These are phyloP conservation scores for Pseudevernia furfuracea DNA, from an alignment of 495 filamentous ascomycete genomes.

Conservation along the genomic window DNA sequence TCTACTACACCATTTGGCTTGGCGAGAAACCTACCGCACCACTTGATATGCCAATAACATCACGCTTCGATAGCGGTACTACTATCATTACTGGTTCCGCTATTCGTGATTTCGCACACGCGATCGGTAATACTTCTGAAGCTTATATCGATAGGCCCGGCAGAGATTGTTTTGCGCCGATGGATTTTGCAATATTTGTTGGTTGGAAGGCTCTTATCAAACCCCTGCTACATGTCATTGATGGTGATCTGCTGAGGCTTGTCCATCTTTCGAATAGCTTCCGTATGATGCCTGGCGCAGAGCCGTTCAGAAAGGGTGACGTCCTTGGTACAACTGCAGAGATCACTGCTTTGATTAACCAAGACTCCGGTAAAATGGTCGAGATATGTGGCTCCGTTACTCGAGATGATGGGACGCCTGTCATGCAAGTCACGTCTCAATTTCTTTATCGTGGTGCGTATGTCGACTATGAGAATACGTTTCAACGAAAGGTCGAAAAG, in stretches of 20 bases:
- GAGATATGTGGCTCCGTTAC: constrained; percentile 28
- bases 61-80: not conserved
- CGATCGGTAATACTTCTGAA: not conserved
- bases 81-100: not conserved
- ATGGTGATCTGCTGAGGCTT: constrained; percentile 32
- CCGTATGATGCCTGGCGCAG: constrained; percentile 21
- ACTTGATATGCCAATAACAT: not conserved
- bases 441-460: constrained; percentile 29
- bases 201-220: constrained; percentile 32
- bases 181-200: constrained; percentile 29
- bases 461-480: constrained; percentile 17
- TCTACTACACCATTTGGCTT: not conserved
- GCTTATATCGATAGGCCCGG: not conserved
- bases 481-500: constrained; percentile 23
- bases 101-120: not conserved
- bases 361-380: constrained; percentile 29
- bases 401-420: constrained; percentile 21
- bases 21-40: not conserved
- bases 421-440: constrained; percentile 28
- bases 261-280: constrained; percentile 33
- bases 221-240: constrained; percentile 22
- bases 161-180: constrained; percentile 8
- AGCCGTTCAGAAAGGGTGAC: constrained; percentile 28
- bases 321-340: constrained; percentile 21
- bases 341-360: constrained; percentile 24